Evolutionary conservation across 2,329 filamentous ascomycete genomes (phyloP).

Genomic region (Ceratocystis diversiconidia): DNA sequence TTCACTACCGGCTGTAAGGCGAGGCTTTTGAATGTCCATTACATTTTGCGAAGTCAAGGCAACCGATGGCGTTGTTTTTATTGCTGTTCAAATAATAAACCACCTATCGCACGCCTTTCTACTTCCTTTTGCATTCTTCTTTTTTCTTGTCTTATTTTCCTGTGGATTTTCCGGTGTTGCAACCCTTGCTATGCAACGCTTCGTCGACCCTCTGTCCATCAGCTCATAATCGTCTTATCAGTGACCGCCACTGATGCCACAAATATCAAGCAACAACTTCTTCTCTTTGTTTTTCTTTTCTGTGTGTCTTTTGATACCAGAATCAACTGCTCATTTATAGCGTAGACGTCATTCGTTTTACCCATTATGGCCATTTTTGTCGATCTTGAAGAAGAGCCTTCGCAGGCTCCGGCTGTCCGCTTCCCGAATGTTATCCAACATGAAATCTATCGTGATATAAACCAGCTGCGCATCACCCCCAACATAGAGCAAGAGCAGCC

Average conservation of each 20-base stretch:
- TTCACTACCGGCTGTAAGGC: neutral
- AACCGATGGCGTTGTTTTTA: neutral
- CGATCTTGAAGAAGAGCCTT: constrained; percentile 21
- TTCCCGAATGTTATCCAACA: constrained; percentile 11
- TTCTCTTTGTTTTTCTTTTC: neutral
- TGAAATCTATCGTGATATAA: constrained; percentile 13
- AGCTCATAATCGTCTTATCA: constrained; percentile 3
- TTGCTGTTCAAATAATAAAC: neutral
- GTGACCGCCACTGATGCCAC: neutral
- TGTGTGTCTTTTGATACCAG: neutral
- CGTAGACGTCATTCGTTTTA: neutral
- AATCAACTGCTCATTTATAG: neutral
- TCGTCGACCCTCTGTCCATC: neutral
- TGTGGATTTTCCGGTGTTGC: too few relatives aligned
- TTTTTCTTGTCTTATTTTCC: neutral
- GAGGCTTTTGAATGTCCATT: neutral
- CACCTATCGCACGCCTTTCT: neutral
- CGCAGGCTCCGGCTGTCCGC: constrained; percentile 14
- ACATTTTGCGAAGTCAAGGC: neutral
- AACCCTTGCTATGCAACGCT: neutral
- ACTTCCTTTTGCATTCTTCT: neutral
- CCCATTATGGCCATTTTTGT: constrained; percentile 21
- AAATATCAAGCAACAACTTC: neutral
- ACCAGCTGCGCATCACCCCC: constrained; percentile 7
- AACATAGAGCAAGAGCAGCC: neutral